Percentiles rank a stretch among this genome's conserved stretches.
Evolutionary conservation across 257 asterid genomes (phyloP).

Genomic region (Solanum gandarillasii): DNA sequence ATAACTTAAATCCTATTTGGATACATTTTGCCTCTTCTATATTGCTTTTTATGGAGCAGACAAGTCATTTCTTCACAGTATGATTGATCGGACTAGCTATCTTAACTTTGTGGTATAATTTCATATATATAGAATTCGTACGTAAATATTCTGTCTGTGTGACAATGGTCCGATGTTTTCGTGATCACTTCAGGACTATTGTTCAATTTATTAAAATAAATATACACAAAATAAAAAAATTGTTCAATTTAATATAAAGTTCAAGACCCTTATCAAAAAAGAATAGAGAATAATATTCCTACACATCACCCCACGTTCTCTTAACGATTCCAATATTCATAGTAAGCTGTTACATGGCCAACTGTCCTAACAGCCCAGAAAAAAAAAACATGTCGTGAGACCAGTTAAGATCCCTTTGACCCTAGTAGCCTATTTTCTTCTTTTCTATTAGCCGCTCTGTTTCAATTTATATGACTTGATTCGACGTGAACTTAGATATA

Average conservation of each 20-base stretch:
- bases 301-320: constrained; percentile 55
- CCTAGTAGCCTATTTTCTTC: background rate
- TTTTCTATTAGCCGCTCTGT: background rate
- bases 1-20: background rate
- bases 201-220: background rate
- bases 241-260: background rate
- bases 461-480: background rate
- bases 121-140: background rate
- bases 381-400: constrained; percentile 1
- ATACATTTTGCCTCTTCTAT: background rate
- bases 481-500: background rate
- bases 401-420: constrained; percentile 19
- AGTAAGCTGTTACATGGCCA: constrained; percentile 25
- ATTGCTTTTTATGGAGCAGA: background rate
- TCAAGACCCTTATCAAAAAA: background rate
- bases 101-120: background rate
- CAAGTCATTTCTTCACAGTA: background rate
- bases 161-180: background rate
- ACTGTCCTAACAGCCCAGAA: constrained; percentile 24
- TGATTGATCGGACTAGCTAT: background rate
- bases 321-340: constrained; percentile 17
- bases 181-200: background rate
- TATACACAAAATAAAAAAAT: too few species aligned
- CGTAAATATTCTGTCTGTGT: background rate
- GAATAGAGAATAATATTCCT: constrained; percentile 9